Percentiles rank a stretch among this genome's conserved stretches.
phyloP scores from a whole-genome alignment of 2,329 filamentous ascomycete genomes.

The Nothopassalora personata region DNA sequence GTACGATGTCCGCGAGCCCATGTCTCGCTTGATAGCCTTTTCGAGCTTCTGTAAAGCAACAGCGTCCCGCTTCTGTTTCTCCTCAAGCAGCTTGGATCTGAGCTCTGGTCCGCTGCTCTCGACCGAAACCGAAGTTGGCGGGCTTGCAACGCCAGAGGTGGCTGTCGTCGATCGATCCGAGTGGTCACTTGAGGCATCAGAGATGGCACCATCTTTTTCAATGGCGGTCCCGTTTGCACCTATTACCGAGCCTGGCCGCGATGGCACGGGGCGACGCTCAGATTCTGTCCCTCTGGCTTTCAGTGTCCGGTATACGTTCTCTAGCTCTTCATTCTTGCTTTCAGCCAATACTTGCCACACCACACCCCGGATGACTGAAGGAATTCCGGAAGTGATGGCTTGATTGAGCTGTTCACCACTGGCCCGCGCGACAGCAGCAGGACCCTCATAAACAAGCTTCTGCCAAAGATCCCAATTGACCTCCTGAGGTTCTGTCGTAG shows the following conservation, averaged over 20 bases:
- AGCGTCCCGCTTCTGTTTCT: constrained; percentile 71
- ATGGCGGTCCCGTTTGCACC: constrained; percentile 46
- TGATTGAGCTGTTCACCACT: constrained; percentile 84
- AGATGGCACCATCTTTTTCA: constrained; percentile 58
- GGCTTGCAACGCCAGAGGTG: constrained; percentile 41
- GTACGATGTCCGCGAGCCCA: constrained; percentile 90
- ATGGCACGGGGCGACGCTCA: constrained; percentile 40
- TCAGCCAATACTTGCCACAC: constrained; percentile 97
- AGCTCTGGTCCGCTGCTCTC: constrained; percentile 44
- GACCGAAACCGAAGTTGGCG: constrained; percentile 26
- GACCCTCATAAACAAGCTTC: constrained; percentile 88
- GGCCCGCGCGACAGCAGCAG: constrained; percentile 77
- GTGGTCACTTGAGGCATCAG: constrained; percentile 78
- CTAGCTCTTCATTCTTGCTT: constrained; percentile 87
- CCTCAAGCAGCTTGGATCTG: constrained; percentile 59
- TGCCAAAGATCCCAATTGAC: constrained; percentile 99
- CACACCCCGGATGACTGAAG: constrained; percentile 90
- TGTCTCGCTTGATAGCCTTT: constrained; percentile 82
- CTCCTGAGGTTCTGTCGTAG: constrained; percentile 63
- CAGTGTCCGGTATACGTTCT: constrained; percentile 79
- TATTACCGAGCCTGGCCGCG: constrained; percentile 29
- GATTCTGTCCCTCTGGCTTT: constrained; percentile 75
- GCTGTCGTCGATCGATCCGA: constrained; percentile 66
- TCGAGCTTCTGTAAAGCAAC: constrained; percentile 74
- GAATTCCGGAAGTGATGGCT: constrained; percentile 89